Evolutionary conservation across 345 rosid species (phyloP).

Genomic region (Lenwebbia sp.): DNA sequence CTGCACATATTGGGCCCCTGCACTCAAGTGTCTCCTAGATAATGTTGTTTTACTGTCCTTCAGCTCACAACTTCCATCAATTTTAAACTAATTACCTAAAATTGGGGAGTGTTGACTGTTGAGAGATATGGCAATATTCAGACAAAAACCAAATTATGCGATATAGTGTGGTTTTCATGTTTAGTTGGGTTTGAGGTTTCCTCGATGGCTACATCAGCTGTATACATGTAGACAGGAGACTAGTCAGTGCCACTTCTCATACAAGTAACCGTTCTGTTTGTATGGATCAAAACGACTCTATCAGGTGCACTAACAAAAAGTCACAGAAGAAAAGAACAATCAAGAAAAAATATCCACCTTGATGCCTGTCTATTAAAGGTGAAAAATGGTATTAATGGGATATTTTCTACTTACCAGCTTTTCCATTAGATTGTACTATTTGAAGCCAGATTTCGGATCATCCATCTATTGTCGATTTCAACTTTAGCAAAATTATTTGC

Average conservation of each 20-base stretch:
- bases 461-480: neutral
- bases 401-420: neutral
- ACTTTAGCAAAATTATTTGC: neutral
- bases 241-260: neutral
- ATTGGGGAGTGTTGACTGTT: neutral
- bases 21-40: neutral
- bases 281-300: neutral
- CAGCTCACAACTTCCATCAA: neutral
- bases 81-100: neutral
- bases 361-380: neutral
- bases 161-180: neutral
- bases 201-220: neutral
- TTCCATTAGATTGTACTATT: neutral
- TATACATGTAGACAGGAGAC: neutral
- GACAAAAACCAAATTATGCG: neutral
- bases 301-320: neutral
- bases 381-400: neutral
- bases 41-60: neutral
- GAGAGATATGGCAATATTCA: neutral
- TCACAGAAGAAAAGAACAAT: neutral
- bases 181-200: neutral
- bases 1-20: neutral
- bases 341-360: neutral
- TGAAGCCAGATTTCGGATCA: neutral
- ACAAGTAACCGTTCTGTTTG: neutral